These are phyloP conservation scores for Hymenoscyphus occultus DNA, from an alignment of 2,329 filamentous ascomycete species.

Conservation along the genomic window DNA sequence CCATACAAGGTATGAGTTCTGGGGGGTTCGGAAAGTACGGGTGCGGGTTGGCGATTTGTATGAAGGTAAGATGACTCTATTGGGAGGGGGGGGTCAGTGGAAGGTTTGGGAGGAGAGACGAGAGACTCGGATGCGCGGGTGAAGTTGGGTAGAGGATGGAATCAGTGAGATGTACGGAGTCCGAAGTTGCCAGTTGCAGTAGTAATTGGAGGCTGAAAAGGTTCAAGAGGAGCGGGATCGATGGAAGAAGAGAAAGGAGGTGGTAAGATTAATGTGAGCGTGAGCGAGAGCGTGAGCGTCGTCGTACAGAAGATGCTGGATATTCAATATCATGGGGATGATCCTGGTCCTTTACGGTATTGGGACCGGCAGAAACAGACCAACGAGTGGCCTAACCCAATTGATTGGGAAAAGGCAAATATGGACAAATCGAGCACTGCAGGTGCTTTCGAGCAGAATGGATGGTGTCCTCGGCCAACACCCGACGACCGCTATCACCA, in stretches of 20 bases:
- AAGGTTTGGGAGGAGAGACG: not conserved
- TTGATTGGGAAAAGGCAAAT: not conserved
- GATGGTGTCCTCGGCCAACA: not conserved
- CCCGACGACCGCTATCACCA: not conserved
- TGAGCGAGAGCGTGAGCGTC: no score
- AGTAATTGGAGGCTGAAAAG: slow-evolving; percentile 10
- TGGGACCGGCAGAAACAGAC: not conserved
- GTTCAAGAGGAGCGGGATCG: not conserved
- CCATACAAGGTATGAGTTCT: not conserved
- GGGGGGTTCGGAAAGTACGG: not conserved
- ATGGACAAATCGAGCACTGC: not conserved
- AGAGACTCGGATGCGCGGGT: slow-evolving; percentile 5
- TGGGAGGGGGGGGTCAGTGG: not conserved
- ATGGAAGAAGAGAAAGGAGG: slow-evolving; percentile 2
- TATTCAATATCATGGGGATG: not conserved
- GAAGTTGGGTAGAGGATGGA: not conserved
- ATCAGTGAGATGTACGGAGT: not conserved
- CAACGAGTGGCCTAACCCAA: not conserved
- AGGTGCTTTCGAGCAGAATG: not conserved
- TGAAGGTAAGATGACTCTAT: not conserved
- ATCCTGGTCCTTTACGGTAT: not conserved
- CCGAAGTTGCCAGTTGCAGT: not conserved
- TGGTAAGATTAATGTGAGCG: not conserved
- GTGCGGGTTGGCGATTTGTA: not conserved
- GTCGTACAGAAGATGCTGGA: slow-evolving; percentile 4